These are phyloP conservation scores for Pezicula radicicola DNA, from an alignment of 2,329 filamentous ascomycete species.

Conservation along the genomic window DNA sequence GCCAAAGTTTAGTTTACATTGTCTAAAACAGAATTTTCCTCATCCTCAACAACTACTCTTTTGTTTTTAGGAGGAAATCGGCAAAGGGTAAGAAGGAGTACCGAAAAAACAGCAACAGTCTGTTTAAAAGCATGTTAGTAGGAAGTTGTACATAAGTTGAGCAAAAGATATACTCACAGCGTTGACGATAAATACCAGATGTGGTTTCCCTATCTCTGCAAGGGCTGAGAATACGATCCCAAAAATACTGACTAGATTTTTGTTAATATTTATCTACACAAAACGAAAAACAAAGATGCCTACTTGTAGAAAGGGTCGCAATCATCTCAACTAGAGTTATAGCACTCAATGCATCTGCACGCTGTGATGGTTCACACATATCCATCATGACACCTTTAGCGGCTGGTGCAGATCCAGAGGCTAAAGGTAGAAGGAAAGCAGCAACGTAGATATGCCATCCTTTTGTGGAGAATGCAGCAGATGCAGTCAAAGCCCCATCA, in stretches of 20 bases:
- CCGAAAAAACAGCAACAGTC: no score
- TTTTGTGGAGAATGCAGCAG: slow-evolving; percentile 57
- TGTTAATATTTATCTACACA: neutral
- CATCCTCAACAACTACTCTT: no score
- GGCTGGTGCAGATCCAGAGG: slow-evolving; percentile 65
- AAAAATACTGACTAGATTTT: slow-evolving; percentile 47
- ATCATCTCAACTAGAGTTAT: slow-evolving; percentile 70
- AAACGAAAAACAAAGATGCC: neutral
- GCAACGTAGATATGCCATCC: slow-evolving; percentile 68
- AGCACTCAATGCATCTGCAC: slow-evolving; percentile 64
- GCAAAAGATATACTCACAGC: slow-evolving; percentile 33
- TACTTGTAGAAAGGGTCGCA: slow-evolving; percentile 51
- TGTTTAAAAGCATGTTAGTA: no score
- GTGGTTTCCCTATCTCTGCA: slow-evolving; percentile 54
- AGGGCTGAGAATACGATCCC: slow-evolving; percentile 64
- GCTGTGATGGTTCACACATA: slow-evolving; percentile 60
- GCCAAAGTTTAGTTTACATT: no score
- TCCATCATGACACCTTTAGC: slow-evolving; percentile 72
- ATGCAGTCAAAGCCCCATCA: slow-evolving; percentile 61
- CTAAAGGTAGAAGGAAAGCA: slow-evolving; percentile 64
- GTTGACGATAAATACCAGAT: slow-evolving; percentile 66
- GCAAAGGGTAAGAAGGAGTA: no score
- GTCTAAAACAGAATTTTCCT: no score
- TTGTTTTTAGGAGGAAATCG: no score
- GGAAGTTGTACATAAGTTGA: no score